A percentile compares a stretch with the other conserved stretches of the same genome.
Conservation (phyloP, 2,329 filamentous ascomycete species). For the Pseudopyricularia javanii region DNA sequence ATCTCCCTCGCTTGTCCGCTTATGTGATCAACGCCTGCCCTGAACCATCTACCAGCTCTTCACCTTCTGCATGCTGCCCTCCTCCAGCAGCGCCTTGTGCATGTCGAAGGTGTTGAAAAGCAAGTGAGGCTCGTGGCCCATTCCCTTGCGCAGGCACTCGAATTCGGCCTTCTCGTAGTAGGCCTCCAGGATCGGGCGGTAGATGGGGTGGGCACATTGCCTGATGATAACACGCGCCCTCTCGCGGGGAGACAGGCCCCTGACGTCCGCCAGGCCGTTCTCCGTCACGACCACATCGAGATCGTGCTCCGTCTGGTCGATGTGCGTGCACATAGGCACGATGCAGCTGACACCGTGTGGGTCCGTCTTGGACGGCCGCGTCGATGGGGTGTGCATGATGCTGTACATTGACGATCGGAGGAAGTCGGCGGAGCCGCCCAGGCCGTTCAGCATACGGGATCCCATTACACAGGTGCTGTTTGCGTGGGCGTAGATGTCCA, state of each 20-base stretch:
- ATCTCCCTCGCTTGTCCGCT: too few relatives aligned
- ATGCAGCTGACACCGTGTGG: conserved; percentile 75
- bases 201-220: conserved; percentile 77
- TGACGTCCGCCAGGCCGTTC: conserved; percentile 70
- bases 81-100: conserved; percentile 70
- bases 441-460: conserved; percentile 74
- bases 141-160: conserved; percentile 74
- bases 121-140: conserved; percentile 82
- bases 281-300: conserved; percentile 75
- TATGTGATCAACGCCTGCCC: too few relatives aligned
- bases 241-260: conserved; percentile 68
- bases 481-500: conserved; percentile 89
- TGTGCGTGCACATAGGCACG: conserved; percentile 86
- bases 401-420: conserved; percentile 67
- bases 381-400: conserved; percentile 82
- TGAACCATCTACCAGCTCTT: conserved; percentile 19
- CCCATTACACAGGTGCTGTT: conserved; percentile 88
- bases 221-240: conserved; percentile 75
- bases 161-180: conserved; percentile 81
- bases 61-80: conserved; percentile 79
- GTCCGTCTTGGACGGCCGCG: conserved; percentile 70
- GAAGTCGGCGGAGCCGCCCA: conserved; percentile 75
- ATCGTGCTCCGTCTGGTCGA: conserved; percentile 90
- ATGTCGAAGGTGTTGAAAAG: conserved; percentile 81
- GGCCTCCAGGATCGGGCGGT: conserved; percentile 67